phyloP scores from a whole-genome alignment of 2,329 filamentous ascomycete genomes.

The Corniculantispora saksenae region DNA sequence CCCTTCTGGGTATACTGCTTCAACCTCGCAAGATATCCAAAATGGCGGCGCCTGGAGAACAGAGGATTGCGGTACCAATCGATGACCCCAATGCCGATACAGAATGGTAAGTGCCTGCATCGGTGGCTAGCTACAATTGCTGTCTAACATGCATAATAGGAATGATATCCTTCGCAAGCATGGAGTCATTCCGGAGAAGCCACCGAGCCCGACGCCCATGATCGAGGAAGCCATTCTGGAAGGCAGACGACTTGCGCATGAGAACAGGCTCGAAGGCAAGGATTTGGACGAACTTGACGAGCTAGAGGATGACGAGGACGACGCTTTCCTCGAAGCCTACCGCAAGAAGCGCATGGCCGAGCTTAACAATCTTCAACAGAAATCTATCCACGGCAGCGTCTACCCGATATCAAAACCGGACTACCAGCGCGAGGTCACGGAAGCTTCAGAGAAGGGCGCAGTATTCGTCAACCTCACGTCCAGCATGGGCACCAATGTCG shows the following conservation, averaged over 20 bases:
- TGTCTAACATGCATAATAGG: constrained; percentile 51
- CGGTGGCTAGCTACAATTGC: not conserved
- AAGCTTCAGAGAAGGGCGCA: constrained; percentile 71
- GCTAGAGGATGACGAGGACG: constrained; percentile 93
- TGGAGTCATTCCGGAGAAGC: constrained; percentile 96
- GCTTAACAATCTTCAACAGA: constrained; percentile 71
- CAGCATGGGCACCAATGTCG: constrained; percentile 74
- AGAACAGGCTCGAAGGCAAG: constrained; percentile 91
- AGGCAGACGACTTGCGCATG: constrained; percentile 79
- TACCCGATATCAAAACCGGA: constrained; percentile 95
- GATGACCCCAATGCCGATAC: constrained; percentile 96
- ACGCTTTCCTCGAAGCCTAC: constrained; percentile 85
- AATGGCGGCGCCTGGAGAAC: constrained; percentile 65
- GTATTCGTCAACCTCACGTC: constrained; percentile 83
- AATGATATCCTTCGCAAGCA: constrained; percentile 98
- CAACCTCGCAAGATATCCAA: constrained; percentile 10
- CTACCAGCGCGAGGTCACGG: constrained; percentile 87
- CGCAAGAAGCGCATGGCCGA: constrained; percentile 85
- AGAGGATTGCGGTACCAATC: constrained; percentile 77
- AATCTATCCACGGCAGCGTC: constrained; percentile 82
- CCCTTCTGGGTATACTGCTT: not conserved
- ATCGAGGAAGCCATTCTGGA: constrained; percentile 92
- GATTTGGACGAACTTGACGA: constrained; percentile 91
- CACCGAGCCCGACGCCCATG: constrained; percentile 89
- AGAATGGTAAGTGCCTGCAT: constrained; percentile 71